Base-by-base conservation (phyloP, 257 asterid genomes). In the Solanum lycopersicoides region DNA sequence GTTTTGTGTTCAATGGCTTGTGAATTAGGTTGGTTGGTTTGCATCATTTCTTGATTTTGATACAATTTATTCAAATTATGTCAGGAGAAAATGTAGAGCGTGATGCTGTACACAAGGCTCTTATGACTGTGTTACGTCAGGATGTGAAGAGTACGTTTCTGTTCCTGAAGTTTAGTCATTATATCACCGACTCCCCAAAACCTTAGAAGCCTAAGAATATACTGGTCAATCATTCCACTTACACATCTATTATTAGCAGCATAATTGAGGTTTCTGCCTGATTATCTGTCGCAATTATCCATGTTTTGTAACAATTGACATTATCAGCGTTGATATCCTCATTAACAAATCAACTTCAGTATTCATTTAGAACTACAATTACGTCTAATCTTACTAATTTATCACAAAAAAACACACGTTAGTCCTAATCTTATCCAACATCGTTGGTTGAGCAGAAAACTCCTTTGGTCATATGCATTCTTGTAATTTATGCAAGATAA, bases 71-170 rank as follows among this genome's bases (percentile, higher is more conserved):
- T 53, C 83, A 72, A 86, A 60, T 32, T 9, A 30, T 86, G 30
- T 80, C 85, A 95, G 99, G 98, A 76, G 99, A 97, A 89, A 97
- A 95, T 41, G 97, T 95, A 84, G 99, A 97, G 93, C 98, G 97
- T 44, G 99, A 97, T 92, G 98, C 99, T 32, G 98, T 97, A 76
- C 95, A 97, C 88, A 95, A 97, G 89, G 98, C 98, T 86, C 91
- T 95, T 73, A 89, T 97, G 94, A 87, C 97, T 56, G 92, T 95
- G 88, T 86, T 95, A 94, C 93, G 97, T 82, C 98, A 95, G 95
- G 98, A 97, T 92, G 93, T 95, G 83, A 97, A 93, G 94, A 95
- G 98, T 97, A 93, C 91, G 98, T 75, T 84, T 42, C 45, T 39
- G 65, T 68, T 66, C 42, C 42, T 79, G 39, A 84, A 42, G 82